These are phyloP conservation scores for Vigna radiata DNA, from an alignment of 306 rosid species.

Conservation along the genomic window DNA sequence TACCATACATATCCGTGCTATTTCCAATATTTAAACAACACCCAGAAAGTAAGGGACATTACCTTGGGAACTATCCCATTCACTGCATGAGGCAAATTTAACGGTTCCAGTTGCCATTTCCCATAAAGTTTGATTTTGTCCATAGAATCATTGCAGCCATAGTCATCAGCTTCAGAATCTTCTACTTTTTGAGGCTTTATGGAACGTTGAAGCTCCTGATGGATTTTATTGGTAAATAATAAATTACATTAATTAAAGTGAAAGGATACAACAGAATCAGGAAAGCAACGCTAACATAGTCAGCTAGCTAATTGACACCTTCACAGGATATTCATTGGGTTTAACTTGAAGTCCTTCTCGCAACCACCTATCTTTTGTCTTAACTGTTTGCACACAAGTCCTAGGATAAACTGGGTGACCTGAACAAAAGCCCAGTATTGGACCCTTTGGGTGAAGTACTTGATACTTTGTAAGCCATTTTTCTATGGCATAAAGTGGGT, in stretches of 20 bases:
- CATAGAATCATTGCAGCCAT: slow-evolving; percentile 56
- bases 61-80: slow-evolving; percentile 93
- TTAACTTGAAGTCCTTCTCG: slow-evolving; percentile 92
- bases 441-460: slow-evolving; percentile 89
- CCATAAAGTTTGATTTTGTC: slow-evolving; percentile 75
- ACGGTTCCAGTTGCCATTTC: slow-evolving; percentile 90
- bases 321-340: slow-evolving; percentile 73
- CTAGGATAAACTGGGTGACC: slow-evolving; percentile 90
- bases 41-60: slow-evolving; percentile 28
- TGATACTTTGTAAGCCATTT: slow-evolving; percentile 93
- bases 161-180: slow-evolving; percentile 66
- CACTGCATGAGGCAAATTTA: slow-evolving; percentile 81
- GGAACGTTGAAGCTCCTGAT: slow-evolving; percentile 70
- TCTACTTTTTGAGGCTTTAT: slow-evolving; percentile 60
- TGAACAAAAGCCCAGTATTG: slow-evolving; percentile 84
- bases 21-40: slow-evolving; percentile 29
- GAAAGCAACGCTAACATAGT: slow-evolving; percentile 30
- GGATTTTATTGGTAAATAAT: slow-evolving; percentile 14
- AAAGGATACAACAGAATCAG: slow-evolving; percentile 25
- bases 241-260: slow-evolving; percentile 19
- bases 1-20: slow-evolving; percentile 25
- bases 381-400: slow-evolving; percentile 83
- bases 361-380: slow-evolving; percentile 86
- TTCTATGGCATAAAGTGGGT: slow-evolving; percentile 81
- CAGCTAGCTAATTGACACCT: slow-evolving; percentile 64